Conservation (phyloP, 257 asterid species). For the Voacanga thouarsii region DNA sequence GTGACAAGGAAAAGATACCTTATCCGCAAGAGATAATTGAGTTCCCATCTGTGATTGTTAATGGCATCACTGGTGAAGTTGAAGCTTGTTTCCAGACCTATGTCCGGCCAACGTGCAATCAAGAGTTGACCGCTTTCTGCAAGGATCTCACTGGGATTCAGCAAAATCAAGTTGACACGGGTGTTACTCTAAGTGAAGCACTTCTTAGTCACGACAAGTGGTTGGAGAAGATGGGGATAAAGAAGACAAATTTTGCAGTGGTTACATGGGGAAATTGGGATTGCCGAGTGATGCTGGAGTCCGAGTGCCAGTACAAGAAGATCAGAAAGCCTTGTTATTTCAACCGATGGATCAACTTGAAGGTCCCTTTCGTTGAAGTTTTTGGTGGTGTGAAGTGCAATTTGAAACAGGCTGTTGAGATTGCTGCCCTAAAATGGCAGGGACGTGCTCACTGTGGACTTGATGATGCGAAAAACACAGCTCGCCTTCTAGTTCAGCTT, state of each 20-base stretch:
- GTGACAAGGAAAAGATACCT: slow-evolving; percentile 70
- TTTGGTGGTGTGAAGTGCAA: slow-evolving; percentile 77
- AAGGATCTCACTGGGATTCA: slow-evolving; percentile 94
- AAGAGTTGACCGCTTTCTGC: slow-evolving; percentile 74
- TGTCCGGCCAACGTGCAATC: slow-evolving; percentile 82
- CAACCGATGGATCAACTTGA: slow-evolving; percentile 87
- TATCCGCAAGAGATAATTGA: slow-evolving; percentile 95
- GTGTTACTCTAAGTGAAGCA: slow-evolving; percentile 79
- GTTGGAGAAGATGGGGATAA: slow-evolving; percentile 80
- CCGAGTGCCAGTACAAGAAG: slow-evolving; percentile 80
- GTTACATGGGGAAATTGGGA: slow-evolving; percentile 98
- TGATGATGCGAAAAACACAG: slow-evolving; percentile 92
- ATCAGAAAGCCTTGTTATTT: slow-evolving; percentile 82
- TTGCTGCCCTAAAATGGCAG: slow-evolving; percentile 80
- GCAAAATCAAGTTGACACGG: slow-evolving; percentile 85
- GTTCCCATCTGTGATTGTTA: slow-evolving; percentile 89
- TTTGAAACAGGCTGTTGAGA: slow-evolving; percentile 80
- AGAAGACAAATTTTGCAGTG: slow-evolving; percentile 71
- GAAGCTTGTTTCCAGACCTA: slow-evolving; percentile 84
- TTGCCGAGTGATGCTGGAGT: slow-evolving; percentile 92
- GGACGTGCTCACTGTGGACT: slow-evolving; percentile 94
- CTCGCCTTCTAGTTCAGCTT: slow-evolving; percentile 59
- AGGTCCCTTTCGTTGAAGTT: slow-evolving; percentile 71
- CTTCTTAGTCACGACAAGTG: slow-evolving; percentile 82
- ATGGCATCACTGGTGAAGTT: slow-evolving; percentile 63